Conservation (phyloP, 352 stramenopile genomes). For the Blastocystis sp. region DNA sequence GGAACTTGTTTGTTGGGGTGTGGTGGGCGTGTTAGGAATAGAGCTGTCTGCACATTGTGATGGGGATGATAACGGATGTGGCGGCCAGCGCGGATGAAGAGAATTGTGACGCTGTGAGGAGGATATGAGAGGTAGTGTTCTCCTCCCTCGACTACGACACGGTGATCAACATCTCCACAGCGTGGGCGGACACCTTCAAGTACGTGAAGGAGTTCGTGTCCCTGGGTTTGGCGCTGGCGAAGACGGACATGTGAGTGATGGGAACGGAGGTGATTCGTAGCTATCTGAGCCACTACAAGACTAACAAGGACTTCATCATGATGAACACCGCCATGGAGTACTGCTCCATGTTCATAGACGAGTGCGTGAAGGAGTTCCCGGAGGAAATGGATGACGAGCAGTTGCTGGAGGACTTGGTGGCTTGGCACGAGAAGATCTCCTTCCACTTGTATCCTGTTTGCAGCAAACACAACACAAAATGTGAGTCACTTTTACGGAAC, state of each 20-base stretch:
- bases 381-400: conserved; percentile 51
- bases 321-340: conserved; percentile 56
- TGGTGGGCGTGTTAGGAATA: not conserved
- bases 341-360: conserved; percentile 29
- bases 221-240: conserved; percentile 23
- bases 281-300: conserved; percentile 10
- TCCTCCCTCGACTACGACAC: conserved; percentile 49
- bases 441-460: conserved; percentile 48
- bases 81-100: conserved; percentile 31
- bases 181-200: conserved; percentile 33
- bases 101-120: not conserved
- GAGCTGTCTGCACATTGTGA: conserved; percentile 46
- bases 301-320: conserved; percentile 16
- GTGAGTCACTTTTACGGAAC: conserved; percentile 64
- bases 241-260: conserved; percentile 29
- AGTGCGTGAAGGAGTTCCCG: conserved; percentile 45
- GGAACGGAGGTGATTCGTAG: not conserved
- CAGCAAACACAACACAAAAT: conserved; percentile 51
- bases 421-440: conserved; percentile 17
- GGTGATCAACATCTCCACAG: conserved; percentile 16
- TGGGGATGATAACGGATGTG: conserved; percentile 41
- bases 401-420: conserved; percentile 20
- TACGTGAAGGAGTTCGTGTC: conserved; percentile 38
- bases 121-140: conserved; percentile 25
- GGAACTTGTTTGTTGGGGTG: not conserved